A percentile compares a stretch with the other conserved stretches of the same genome.
phyloP scores from a whole-genome alignment of 768 basidiomycete species.

The Tephrocybe rancida region DNA sequence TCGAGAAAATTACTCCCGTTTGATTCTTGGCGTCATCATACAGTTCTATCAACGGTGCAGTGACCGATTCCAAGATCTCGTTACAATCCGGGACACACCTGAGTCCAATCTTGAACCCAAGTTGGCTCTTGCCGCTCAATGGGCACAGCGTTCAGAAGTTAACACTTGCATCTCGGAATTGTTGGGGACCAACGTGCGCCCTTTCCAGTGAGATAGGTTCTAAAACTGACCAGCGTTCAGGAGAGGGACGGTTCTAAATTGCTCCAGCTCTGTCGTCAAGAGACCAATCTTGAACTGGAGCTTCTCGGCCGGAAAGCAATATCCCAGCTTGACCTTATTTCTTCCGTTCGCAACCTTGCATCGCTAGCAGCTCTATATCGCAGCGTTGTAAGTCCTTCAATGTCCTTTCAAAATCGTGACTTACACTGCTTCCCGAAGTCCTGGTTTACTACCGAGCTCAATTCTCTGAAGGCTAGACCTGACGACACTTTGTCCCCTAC shows the following conservation, averaged over 20 bases:
- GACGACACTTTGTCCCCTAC: slow-evolving; percentile 57
- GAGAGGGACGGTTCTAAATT: slow-evolving; percentile 42
- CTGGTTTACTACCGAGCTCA: slow-evolving; percentile 83
- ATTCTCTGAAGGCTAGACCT: slow-evolving; percentile 61
- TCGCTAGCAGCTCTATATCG: slow-evolving; percentile 80
- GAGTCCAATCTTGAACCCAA: slow-evolving; percentile 43
- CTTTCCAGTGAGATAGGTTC: background rate
- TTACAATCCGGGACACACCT: slow-evolving; percentile 39
- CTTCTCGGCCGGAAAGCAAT: slow-evolving; percentile 60
- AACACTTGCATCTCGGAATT: slow-evolving; percentile 73
- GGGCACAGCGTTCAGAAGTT: slow-evolving; percentile 88
- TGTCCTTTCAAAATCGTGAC: background rate
- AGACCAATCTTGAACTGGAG: slow-evolving; percentile 77
- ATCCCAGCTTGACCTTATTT: slow-evolving; percentile 64
- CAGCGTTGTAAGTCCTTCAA: slow-evolving; percentile 68
- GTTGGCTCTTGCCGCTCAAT: slow-evolving; percentile 67
- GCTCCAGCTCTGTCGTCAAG: slow-evolving; percentile 68
- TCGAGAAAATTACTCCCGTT: slow-evolving; percentile 89
- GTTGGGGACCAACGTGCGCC: slow-evolving; percentile 50
- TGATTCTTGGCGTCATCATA: slow-evolving; percentile 91
- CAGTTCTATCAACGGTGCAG: slow-evolving; percentile 96
- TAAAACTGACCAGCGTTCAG: slow-evolving; percentile 23
- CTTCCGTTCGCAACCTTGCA: slow-evolving; percentile 70
- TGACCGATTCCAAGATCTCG: slow-evolving; percentile 80
- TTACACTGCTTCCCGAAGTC: slow-evolving; percentile 45